Base-by-base conservation (phyloP, 2,329 filamentous ascomycete genomes). In the Xylariales sp. region DNA sequence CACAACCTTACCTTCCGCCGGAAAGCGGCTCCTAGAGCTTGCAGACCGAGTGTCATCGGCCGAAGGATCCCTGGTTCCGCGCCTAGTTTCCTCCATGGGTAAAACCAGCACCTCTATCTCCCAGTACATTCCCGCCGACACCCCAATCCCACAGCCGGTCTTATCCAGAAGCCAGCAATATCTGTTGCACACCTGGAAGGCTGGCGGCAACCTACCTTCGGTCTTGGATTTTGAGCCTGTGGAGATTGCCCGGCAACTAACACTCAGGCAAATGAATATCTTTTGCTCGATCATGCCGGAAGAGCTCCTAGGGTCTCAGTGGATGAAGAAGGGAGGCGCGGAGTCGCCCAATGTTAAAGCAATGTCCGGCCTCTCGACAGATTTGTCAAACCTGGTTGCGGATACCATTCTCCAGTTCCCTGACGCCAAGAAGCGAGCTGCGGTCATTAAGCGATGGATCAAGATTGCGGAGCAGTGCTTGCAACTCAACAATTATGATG, bases 381-480 rank as follows among this genome's bases (percentile, higher is more conserved):
- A 96, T 47, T 69, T 98, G 14, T 89, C 91, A 5, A 93, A 96
- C 54, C 69, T 97, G 27, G 93, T 98, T 10, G 86, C 88, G 1
- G 91, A 97, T 57, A 94, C 87, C 0, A 95, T 98, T 51, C 75
- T 98, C 12, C 81, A 87, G 40, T 76, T 88, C 40, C 76, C 86
- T n/a, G 93, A 97, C 57, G 81, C 85, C 18, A 97, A 97, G 76
- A 95, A 91, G 68, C 81, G 93, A 18, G 91, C 93, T 1, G 68
- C 77, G 2, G 79, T 89, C 37, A 93, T 98, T 66, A 97, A 98
- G 68, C 90, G 97, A 52, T 98, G 93, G 93, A 87, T 96, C 59
- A 98, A 97, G 70, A 82, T 97, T 50, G 88, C 88, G 1, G 76
- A 85, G 51, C 87, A 86, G 52, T 95, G 88, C 48, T 70, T 94